A percentile compares a stretch with the other conserved stretches of the same genome.
These are phyloP conservation scores for Zoysia pacifica DNA, from an alignment of 176 grass and related monocot genomes.

Conservation along the genomic window DNA sequence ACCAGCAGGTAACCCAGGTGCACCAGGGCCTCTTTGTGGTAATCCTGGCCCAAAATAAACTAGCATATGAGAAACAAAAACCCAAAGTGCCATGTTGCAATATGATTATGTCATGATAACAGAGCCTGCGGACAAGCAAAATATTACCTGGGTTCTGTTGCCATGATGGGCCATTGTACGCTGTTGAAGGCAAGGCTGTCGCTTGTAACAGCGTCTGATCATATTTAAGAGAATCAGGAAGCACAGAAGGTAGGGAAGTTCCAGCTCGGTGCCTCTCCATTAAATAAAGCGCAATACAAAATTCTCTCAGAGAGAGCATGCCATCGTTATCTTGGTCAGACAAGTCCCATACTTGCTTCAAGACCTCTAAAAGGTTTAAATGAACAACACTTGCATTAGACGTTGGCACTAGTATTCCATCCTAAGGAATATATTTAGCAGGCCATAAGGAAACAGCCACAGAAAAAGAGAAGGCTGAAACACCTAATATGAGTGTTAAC, in stretches of 20 bases:
- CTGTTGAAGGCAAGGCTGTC: constrained; percentile 77
- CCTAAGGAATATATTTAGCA: not conserved
- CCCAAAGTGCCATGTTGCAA: not conserved
- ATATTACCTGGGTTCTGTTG: constrained; percentile 71
- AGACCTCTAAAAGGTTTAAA: constrained; percentile 61
- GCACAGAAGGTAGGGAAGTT: constrained; percentile 62
- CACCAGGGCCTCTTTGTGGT: constrained; percentile 55
- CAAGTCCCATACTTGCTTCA: constrained; percentile 98
- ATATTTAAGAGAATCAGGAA: constrained; percentile 81
- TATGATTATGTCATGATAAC: constrained; percentile 20
- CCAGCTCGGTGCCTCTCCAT: constrained; percentile 94
- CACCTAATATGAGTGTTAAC: not conserved
- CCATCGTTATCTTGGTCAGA: constrained; percentile 99
- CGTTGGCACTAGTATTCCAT: constrained; percentile 13
- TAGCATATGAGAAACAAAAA: constrained; percentile 34
- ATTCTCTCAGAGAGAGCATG: constrained; percentile 99
- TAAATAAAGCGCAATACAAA: constrained; percentile 95
- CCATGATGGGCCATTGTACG: constrained; percentile 74
- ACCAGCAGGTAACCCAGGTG: constrained; percentile 46
- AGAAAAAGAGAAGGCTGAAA: constrained; percentile 22
- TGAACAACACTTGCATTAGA: constrained; percentile 40
- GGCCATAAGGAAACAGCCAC: constrained; percentile 6
- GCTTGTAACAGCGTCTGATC: constrained; percentile 78
- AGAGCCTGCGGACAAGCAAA: constrained; percentile 20
- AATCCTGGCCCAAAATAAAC: constrained; percentile 54